Conservation (phyloP, 2,329 filamentous ascomycete species). For the Leptographium flavum region DNA sequence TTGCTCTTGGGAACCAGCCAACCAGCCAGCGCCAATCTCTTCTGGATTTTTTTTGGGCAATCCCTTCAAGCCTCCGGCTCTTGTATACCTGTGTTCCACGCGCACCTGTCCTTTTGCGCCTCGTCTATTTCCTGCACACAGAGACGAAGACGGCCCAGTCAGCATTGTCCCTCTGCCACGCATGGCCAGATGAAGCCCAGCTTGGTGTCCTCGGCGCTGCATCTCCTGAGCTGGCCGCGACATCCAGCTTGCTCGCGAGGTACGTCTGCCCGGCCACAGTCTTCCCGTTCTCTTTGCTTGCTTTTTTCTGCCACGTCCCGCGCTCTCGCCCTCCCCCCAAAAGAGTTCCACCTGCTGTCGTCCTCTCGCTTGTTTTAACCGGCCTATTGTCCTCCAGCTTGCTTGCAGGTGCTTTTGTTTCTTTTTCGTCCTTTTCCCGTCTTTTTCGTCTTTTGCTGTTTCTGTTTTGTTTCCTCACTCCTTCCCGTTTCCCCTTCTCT, state of each 20-base stretch:
- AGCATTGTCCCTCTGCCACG: background rate
- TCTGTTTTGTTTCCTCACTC: no score
- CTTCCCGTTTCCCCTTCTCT: no score
- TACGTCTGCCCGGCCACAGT: slow-evolving; percentile 18
- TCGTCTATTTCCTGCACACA: no score
- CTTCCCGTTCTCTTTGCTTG: slow-evolving; percentile 5
- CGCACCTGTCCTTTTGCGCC: background rate
- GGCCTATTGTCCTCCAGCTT: slow-evolving; percentile 5
- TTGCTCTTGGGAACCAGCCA: no score
- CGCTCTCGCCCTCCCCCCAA: background rate
- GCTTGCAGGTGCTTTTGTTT: slow-evolving; percentile 10
- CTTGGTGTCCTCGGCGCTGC: slow-evolving; percentile 26
- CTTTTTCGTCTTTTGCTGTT: background rate
- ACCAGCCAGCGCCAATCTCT: slow-evolving; percentile 1
- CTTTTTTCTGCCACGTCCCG: slow-evolving; percentile 4
- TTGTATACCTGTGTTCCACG: background rate
- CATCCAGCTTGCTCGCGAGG: slow-evolving; percentile 28
- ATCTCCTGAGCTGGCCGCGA: slow-evolving; percentile 29
- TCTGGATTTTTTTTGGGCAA: background rate
- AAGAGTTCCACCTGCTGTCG: background rate
- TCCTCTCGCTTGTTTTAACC: slow-evolving; percentile 13
- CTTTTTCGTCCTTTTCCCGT: slow-evolving; percentile 3
- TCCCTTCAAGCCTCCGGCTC: background rate
- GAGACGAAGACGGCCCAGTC: no score
- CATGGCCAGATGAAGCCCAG: slow-evolving; percentile 29